Base-by-base conservation (phyloP, 1,284 basidiomycete genomes). In the Kwoniella shivajii region DNA sequence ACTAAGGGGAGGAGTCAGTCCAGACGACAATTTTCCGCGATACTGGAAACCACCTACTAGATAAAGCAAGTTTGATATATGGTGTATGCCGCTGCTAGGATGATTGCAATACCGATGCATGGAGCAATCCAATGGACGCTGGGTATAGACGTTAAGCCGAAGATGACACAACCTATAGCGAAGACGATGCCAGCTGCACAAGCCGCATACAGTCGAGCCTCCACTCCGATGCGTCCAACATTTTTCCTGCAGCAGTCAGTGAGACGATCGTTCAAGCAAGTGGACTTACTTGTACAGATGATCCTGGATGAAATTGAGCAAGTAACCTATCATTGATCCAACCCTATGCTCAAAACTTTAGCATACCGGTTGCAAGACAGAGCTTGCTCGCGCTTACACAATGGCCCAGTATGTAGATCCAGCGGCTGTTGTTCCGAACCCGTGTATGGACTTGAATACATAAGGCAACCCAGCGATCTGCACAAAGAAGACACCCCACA, bases 401-500 rank as follows among this genome's bases (percentile, higher is more conserved):
- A 86, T 79, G 0, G 84, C 74, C 7, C 82, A 47, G 69, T 87
- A 90, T 0, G 84, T 81, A 0, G 84, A 81, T 13, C 89, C 89
- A 0, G 84, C 78, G 63, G 86, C 74, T 0, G 86, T 85, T 13
- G 82, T 80, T 57, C 82, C 83, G 75, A 90, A 92, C 29, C 80
- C 72, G 67, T 91, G 86, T 0, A 90, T 77, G 10, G 78, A 79
- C 29, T 70, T 63, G 65, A 89, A 89, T 22, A 86, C 82, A 6
- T 82, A 83, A 0, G 82, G 78, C 26, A 88, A 80, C 0, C 87
- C 87, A 82, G 85, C 84, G 27, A 90, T 79, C 56, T 89, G 76
- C 56, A 83, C 84, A 69, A 85, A 92, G 47, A 88, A 75, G 11
- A 91, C 82, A 0, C 89, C 89, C 89, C 89, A 92, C 61, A 83